A percentile compares a stretch with the other conserved stretches of the same genome.
These are phyloP conservation scores for Fusarium sublunatum DNA, from an alignment of 2,329 filamentous ascomycete genomes.

Conservation along the genomic window DNA sequence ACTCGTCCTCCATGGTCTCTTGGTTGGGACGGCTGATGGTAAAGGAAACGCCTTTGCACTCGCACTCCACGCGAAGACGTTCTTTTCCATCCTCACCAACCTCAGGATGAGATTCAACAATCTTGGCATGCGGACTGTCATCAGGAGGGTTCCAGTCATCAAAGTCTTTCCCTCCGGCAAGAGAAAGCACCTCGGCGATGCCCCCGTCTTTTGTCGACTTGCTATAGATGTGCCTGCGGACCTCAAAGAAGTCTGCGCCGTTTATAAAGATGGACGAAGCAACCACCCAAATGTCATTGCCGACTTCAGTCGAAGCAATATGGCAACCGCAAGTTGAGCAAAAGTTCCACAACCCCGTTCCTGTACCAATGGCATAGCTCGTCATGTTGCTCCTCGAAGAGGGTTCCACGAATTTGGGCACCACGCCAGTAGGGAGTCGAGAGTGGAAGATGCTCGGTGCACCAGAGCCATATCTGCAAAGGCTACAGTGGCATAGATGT, in stretches of 20 bases:
- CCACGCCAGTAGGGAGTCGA: conserved; percentile 49
- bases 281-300: conserved; percentile 52
- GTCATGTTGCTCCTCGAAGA: conserved; percentile 54
- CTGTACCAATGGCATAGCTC: conserved; percentile 49
- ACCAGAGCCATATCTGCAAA: conserved; percentile 58
- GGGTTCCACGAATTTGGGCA: conserved; percentile 55
- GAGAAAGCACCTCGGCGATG: conserved; percentile 51
- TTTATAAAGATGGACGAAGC: conserved; percentile 56
- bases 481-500: conserved; percentile 60
- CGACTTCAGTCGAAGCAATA: conserved; percentile 52
- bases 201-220: conserved; percentile 53
- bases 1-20: conserved; percentile 46
- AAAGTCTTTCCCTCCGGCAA: conserved; percentile 48
- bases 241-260: conserved; percentile 50
- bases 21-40: conserved; percentile 55
- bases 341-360: conserved; percentile 54
- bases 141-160: conserved; percentile 52
- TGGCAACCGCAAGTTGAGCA: conserved; percentile 61
- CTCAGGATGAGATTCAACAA: conserved; percentile 47
- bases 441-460: conserved; percentile 57
- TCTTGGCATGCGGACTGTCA: conserved; percentile 43
- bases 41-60: conserved; percentile 61
- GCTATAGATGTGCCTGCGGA: conserved; percentile 53
- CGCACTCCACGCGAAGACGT: conserved; percentile 57
- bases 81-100: conserved; percentile 52